phyloP scores from a whole-genome alignment of 306 rosid species.

The Inga oerstediana region DNA sequence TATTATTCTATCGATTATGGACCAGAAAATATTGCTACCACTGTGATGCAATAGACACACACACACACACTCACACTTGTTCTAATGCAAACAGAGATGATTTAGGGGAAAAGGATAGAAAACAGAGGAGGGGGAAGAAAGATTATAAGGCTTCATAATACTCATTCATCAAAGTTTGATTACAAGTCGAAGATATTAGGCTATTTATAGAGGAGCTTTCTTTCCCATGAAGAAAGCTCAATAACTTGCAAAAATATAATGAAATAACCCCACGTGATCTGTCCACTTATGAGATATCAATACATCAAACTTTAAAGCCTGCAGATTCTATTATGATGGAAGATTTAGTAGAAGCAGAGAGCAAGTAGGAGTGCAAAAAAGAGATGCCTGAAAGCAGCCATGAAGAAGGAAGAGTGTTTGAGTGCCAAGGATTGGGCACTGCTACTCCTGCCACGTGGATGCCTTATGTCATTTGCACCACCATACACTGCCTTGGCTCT shows the following conservation, averaged over 20 bases:
- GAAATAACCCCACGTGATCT: not conserved
- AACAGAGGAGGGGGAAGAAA: not conserved
- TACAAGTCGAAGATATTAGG: too few relatives aligned
- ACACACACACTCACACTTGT: too few relatives aligned
- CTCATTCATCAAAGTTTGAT: not conserved
- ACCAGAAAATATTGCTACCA: not conserved
- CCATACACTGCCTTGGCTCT: constrained; percentile 37
- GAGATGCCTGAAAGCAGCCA: constrained; percentile 25
- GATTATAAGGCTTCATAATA: too few relatives aligned
- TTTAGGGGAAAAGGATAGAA: too few relatives aligned
- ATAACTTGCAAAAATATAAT: not conserved
- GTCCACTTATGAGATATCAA: not conserved
- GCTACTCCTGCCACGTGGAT: constrained; percentile 17
- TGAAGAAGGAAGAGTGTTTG: constrained; percentile 35
- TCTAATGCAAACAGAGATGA: too few relatives aligned
- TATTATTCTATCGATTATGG: not conserved
- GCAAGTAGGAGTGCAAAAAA: constrained; percentile 36
- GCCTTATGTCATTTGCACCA: constrained; percentile 41
- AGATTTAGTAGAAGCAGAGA: constrained; percentile 26
- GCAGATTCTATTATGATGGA: not conserved
- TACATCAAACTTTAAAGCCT: not conserved
- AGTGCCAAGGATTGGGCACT: constrained; percentile 29
- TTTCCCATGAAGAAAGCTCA: too few relatives aligned
- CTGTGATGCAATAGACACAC: not conserved
- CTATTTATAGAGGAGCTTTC: too few relatives aligned